phyloP scores from a whole-genome alignment of 495 filamentous ascomycete species.

The Trichodelitschia bisporula region DNA sequence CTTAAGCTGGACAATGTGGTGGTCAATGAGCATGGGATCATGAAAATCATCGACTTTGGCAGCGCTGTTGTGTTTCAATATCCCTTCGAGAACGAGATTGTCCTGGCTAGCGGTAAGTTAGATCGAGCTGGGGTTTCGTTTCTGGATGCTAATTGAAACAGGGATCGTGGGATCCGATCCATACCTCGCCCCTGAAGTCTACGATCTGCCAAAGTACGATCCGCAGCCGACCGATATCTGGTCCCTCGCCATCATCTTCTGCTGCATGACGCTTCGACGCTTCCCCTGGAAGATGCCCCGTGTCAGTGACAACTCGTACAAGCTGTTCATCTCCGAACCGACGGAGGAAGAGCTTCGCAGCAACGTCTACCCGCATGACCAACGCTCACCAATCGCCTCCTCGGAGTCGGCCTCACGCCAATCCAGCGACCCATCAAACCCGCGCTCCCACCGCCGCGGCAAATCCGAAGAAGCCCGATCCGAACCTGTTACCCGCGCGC shows the following conservation, averaged over 20 bases:
- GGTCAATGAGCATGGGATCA: conserved; percentile 88
- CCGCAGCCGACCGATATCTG: conserved; percentile 87
- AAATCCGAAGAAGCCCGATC: no score
- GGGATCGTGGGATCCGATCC: conserved; percentile 96
- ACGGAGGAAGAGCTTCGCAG: conserved; percentile 28
- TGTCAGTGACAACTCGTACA: conserved; percentile 79
- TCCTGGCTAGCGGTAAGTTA: conserved; percentile 58
- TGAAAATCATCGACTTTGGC: conserved; percentile 99
- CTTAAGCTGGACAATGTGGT: conserved; percentile 97
- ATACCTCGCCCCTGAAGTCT: conserved; percentile 91
- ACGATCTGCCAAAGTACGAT: conserved; percentile 84
- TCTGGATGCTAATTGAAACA: conserved; percentile 17
- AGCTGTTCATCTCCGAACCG: conserved; percentile 62
- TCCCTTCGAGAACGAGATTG: conserved; percentile 85
- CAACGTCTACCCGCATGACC: conserved; percentile 1
- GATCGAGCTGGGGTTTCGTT: background rate
- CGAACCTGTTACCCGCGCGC: background rate
- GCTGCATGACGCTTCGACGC: conserved; percentile 87
- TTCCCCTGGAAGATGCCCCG: conserved; percentile 97
- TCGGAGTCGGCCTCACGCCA: conserved; percentile 13
- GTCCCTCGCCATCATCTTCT: conserved; percentile 96
- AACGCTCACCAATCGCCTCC: conserved; percentile 4
- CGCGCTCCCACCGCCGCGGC: conserved; percentile 1
- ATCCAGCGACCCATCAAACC: background rate
- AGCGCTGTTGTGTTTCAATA: conserved; percentile 93